These are phyloP conservation scores for Arabidopsis hybrid DNA, from an alignment of 441 rosid species.

Conservation along the genomic window DNA sequence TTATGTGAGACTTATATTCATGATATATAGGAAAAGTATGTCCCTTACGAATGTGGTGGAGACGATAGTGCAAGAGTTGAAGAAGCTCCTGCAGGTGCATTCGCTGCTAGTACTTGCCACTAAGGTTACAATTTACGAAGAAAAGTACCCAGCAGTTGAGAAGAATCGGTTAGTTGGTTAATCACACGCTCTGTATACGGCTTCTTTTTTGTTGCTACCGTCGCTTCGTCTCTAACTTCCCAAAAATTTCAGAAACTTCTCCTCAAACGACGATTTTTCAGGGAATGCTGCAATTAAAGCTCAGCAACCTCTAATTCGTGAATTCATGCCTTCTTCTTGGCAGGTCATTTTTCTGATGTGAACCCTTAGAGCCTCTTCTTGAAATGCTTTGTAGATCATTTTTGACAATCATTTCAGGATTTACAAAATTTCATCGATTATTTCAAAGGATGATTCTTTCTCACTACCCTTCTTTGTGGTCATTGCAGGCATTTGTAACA, in stretches of 20 bases:
- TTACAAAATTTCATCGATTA: neutral
- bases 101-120: conserved; percentile 75
- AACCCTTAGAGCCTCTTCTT: conserved; percentile 11
- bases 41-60: conserved; percentile 69
- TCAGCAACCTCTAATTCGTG: conserved; percentile 58
- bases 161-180: conserved; percentile 50
- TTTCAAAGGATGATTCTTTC: conserved; percentile 2
- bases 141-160: conserved; percentile 47
- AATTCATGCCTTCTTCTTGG: conserved; percentile 90
- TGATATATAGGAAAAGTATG: conserved; percentile 62
- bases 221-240: conserved; percentile 27
- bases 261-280: conserved; percentile 43
- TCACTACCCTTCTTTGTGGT: conserved; percentile 26
- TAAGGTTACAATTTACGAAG: conserved; percentile 62
- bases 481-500: conserved; percentile 78
- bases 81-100: conserved; percentile 67
- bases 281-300: conserved; percentile 43
- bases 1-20: neutral
- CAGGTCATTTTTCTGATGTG: conserved; percentile 57
- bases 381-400: conserved; percentile 3
- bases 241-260: conserved; percentile 46
- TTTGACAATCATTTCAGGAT: neutral
- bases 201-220: conserved; percentile 25
- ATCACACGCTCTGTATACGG: neutral
- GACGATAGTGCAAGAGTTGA: conserved; percentile 72